Conservation (phyloP, 1,284 basidiomycete species). For the Rhodofomes roseus region DNA sequence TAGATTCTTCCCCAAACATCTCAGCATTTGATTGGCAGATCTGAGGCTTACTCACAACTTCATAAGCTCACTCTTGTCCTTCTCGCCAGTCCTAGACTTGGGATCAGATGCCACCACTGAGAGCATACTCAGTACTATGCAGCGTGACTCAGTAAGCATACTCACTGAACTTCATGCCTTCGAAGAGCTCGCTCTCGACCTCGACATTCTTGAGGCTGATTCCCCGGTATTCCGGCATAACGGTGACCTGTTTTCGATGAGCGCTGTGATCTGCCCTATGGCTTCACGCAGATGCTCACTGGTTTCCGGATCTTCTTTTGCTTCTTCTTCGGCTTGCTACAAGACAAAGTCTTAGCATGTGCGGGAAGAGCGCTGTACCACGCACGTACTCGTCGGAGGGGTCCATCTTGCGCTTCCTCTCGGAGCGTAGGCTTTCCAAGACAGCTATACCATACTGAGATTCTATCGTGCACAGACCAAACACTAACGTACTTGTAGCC, state of each 20-base stretch:
- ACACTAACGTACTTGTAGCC: slow-evolving; percentile 48
- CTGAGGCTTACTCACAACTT: slow-evolving; percentile 55
- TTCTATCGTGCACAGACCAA: not conserved
- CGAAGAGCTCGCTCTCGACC: slow-evolving; percentile 64
- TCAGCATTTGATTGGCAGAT: not conserved
- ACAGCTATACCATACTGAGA: slow-evolving; percentile 30
- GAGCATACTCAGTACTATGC: not conserved
- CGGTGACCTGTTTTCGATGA: slow-evolving; percentile 39
- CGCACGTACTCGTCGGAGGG: slow-evolving; percentile 45
- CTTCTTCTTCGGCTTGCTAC: slow-evolving; percentile 60
- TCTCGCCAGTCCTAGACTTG: slow-evolving; percentile 61
- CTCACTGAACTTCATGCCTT: slow-evolving; percentile 77
- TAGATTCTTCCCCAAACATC: slow-evolving; percentile 51
- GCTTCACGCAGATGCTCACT: slow-evolving; percentile 28
- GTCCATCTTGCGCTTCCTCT: slow-evolving; percentile 71
- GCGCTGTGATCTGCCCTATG: not conserved
- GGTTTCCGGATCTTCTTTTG: slow-evolving; percentile 54
- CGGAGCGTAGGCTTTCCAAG: slow-evolving; percentile 54
- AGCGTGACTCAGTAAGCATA: slow-evolving; percentile 6
- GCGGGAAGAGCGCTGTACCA: not conserved
- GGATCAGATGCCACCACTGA: slow-evolving; percentile 78
- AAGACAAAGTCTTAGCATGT: not conserved
- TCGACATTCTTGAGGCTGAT: slow-evolving; percentile 55
- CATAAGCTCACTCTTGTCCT: slow-evolving; percentile 63
- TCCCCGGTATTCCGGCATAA: slow-evolving; percentile 66